Base-by-base conservation (phyloP, 2,329 filamentous ascomycete genomes). In the Penicillium italicum region DNA sequence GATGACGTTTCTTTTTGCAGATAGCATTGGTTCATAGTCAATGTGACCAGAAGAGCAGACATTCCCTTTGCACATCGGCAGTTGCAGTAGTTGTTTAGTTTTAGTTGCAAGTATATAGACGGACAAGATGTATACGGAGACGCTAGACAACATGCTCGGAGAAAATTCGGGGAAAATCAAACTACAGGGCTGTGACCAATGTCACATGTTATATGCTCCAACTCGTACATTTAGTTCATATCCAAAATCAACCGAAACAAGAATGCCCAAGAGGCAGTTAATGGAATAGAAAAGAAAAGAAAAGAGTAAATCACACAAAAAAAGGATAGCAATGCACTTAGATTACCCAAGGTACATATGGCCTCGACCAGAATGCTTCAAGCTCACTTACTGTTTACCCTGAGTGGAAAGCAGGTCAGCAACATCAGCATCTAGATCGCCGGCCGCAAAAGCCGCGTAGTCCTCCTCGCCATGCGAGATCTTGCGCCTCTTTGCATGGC, bases 361-460 rank as follows among this genome's bases (percentile, higher is more conserved):
- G 2, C 24, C 12, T 37, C 18, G 5, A 26, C 22, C 16, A 20
- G 7, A 33, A 38, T 30, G 5, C 3, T n/a, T 20, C 42, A 20
- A 24, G 18, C 18, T 9, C n/a, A 34, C 59, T 41, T 54, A 56
- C 43, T 65, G 59, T 20, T 66, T 64, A 46, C 69, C 73, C 59
- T 79, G 77, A 56, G 78, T 77, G 53, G 79, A 76, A 61, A 85
- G 70, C 70, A 87, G 75, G 58, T 83, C 82, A 10, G 81, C 81
- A 45, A 87, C 80, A 69, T 86, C 83, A 8, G 79, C 82, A 66
- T 87, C 85, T 61, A 87, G 73, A 20, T 81, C 83, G 12, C 80
- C 82, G 9, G 77, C 74, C 1, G 79, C 77, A 61, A 77, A 79
- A 38, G 78, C 76, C 40, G 74, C 72, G 60, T 74, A 74, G 44